Evolutionary conservation across 2,329 filamentous ascomycete genomes (phyloP).

Genomic region (Colletotrichum lindemuthianum): DNA sequence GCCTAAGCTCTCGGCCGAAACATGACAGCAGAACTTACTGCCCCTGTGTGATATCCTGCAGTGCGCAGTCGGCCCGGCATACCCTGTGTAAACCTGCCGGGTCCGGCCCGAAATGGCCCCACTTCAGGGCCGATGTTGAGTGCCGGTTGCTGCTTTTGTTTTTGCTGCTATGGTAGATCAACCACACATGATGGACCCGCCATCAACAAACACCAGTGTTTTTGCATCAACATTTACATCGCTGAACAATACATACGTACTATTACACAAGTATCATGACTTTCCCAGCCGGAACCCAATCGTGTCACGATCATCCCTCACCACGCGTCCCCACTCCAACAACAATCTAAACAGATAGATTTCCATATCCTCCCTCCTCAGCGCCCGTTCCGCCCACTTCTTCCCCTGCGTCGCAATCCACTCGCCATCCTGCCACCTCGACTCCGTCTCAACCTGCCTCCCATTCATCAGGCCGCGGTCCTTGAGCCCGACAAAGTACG

Average conservation of each 20-base stretch:
- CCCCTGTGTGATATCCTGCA: no score
- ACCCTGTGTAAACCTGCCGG: no score
- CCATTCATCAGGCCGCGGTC: conserved; percentile 55
- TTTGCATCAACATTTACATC: no score
- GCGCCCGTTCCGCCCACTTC: conserved; percentile 70
- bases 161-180: no score
- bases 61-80: no score
- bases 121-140: no score
- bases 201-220: no score
- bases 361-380: conserved; percentile 80
- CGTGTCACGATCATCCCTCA: conserved; percentile 68
- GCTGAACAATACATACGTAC: no score
- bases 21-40: neutral
- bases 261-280: neutral
- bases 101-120: no score
- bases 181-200: no score
- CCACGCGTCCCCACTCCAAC: conserved; percentile 79
- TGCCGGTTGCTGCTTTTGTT: no score
- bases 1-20: conserved; percentile 1
- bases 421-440: conserved; percentile 63
- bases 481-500: conserved; percentile 75
- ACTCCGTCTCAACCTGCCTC: conserved; percentile 57
- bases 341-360: conserved; percentile 82
- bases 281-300: conserved; percentile 48
- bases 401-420: conserved; percentile 74